These are phyloP conservation scores for Xylariaceae sp. DNA, from an alignment of 2,329 filamentous ascomycete genomes.

Conservation along the genomic window DNA sequence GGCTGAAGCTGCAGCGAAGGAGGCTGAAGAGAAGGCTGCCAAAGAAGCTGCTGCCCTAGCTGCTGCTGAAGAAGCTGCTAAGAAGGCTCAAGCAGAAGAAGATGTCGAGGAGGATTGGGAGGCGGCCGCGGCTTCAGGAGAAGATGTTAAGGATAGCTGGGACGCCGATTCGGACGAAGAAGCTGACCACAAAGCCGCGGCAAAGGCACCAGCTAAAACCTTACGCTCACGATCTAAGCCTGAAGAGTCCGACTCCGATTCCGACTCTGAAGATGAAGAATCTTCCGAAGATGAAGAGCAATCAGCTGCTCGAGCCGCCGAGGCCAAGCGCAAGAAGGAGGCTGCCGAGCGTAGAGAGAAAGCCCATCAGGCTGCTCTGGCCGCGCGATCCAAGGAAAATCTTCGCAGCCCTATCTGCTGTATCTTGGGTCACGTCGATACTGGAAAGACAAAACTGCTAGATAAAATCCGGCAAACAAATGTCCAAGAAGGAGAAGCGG, in stretches of 20 bases:
- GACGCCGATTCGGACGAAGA: slow-evolving; percentile 85
- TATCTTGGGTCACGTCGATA: slow-evolving; percentile 99
- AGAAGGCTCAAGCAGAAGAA: slow-evolving; percentile 62
- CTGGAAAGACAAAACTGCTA: slow-evolving; percentile 98
- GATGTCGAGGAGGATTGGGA: slow-evolving; percentile 88
- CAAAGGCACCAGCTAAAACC: slow-evolving; percentile 30
- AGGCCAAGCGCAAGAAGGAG: slow-evolving; percentile 82
- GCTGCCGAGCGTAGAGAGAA: slow-evolving; percentile 87
- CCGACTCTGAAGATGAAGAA: slow-evolving; percentile 60
- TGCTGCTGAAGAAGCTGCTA: slow-evolving; percentile 59
- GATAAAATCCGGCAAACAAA: slow-evolving; percentile 99
- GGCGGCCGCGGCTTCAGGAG: slow-evolving; percentile 76
- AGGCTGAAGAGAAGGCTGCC: slow-evolving; percentile 66
- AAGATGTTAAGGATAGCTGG: slow-evolving; percentile 92
- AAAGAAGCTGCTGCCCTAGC: slow-evolving; percentile 64
- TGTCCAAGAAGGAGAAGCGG: slow-evolving; percentile 97
- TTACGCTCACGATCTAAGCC: slow-evolving; percentile 44
- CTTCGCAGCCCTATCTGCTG: slow-evolving; percentile 98
- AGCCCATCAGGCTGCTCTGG: slow-evolving; percentile 89
- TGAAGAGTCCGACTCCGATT: slow-evolving; percentile 52
- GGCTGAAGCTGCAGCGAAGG: slow-evolving; percentile 70
- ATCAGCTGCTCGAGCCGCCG: slow-evolving; percentile 75
- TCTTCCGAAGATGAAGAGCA: slow-evolving; percentile 74
- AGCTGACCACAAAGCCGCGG: slow-evolving; percentile 52
- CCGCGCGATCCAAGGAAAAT: slow-evolving; percentile 90